These are phyloP conservation scores for Sherardia arvensis DNA, from an alignment of 257 asterid species.

Conservation along the genomic window DNA sequence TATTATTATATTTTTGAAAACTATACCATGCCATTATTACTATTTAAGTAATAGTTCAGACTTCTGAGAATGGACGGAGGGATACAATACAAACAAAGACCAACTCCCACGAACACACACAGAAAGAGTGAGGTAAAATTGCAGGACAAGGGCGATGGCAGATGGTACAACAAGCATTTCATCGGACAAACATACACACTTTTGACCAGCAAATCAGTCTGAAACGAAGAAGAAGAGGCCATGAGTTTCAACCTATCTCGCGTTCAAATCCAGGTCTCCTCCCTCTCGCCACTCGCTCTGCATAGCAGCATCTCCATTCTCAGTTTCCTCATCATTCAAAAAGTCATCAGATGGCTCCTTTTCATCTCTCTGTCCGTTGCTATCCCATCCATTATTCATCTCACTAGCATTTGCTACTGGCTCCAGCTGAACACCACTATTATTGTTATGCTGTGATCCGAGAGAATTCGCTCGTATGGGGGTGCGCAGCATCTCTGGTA, in stretches of 20 bases:
- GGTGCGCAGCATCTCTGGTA: conserved; percentile 78
- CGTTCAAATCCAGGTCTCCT: conserved; percentile 37
- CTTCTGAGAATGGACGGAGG: too few species aligned
- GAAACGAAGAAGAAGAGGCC: too few species aligned
- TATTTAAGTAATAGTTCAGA: too few species aligned
- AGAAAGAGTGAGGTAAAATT: too few species aligned
- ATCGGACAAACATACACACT: too few species aligned
- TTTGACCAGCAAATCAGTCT: too few species aligned
- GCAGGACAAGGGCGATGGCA: background rate
- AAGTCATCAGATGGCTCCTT: conserved; percentile 94
- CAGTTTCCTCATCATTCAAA: conserved; percentile 78
- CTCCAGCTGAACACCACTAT: conserved; percentile 42
- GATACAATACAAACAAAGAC: too few species aligned
- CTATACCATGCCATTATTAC: too few species aligned
- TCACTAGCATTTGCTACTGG: conserved; percentile 54
- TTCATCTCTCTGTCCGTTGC: conserved; percentile 61
- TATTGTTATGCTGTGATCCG: conserved; percentile 47
- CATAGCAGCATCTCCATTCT: conserved; percentile 32
- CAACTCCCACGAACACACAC: too few species aligned
- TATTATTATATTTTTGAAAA: too few species aligned
- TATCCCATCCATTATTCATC: conserved; percentile 79
- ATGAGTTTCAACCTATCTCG: conserved; percentile 19
- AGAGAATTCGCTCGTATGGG: conserved; percentile 60
- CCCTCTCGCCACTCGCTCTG: conserved; percentile 41
- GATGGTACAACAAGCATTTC: background rate